Percentiles rank a stretch among this genome's conserved stretches.
phyloP scores from a whole-genome alignment of 1,284 basidiomycete genomes.

The Rhodotorula sp. region DNA sequence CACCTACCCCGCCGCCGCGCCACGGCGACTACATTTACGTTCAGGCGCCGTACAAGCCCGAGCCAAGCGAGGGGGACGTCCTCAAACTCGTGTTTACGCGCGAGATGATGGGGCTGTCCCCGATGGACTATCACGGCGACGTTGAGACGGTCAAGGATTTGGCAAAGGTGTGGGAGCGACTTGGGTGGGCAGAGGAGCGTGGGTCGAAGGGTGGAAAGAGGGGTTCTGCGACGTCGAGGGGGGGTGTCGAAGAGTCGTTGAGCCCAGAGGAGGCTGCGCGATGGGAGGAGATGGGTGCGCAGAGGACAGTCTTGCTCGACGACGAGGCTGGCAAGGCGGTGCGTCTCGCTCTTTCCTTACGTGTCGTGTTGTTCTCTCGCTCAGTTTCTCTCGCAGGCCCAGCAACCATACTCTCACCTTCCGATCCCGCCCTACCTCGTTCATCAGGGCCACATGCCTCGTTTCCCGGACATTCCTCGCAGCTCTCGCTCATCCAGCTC shows the following conservation, averaged over 20 bases:
- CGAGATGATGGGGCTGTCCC: conserved; percentile 30
- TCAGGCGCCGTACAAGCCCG: neutral
- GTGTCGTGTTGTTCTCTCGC: neutral
- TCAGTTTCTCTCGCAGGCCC: conserved; percentile 4
- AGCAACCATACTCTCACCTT: conserved; percentile 32
- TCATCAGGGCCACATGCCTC: conserved; percentile 9
- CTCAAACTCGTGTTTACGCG: conserved; percentile 26
- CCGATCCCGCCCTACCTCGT: conserved; percentile 32
- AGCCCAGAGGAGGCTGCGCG: neutral
- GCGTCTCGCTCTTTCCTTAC: neutral
- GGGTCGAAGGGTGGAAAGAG: neutral
- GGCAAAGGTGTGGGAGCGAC: conserved; percentile 17
- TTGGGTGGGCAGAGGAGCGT: neutral
- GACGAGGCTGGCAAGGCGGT: conserved; percentile 34
- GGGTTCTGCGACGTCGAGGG: neutral
- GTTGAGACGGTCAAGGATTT: conserved; percentile 36
- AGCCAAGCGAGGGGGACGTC: conserved; percentile 17
- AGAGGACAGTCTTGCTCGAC: conserved; percentile 31
- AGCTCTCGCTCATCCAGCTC: neutral
- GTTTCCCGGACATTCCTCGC: neutral
- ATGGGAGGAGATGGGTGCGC: conserved; percentile 15
- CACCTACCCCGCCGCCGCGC: neutral
- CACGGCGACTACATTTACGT: neutral
- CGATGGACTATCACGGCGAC: conserved; percentile 24
- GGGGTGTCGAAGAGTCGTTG: too few relatives aligned